Conservation (phyloP, 2,329 filamentous ascomycete genomes). For the Exophiala aquamarina region DNA sequence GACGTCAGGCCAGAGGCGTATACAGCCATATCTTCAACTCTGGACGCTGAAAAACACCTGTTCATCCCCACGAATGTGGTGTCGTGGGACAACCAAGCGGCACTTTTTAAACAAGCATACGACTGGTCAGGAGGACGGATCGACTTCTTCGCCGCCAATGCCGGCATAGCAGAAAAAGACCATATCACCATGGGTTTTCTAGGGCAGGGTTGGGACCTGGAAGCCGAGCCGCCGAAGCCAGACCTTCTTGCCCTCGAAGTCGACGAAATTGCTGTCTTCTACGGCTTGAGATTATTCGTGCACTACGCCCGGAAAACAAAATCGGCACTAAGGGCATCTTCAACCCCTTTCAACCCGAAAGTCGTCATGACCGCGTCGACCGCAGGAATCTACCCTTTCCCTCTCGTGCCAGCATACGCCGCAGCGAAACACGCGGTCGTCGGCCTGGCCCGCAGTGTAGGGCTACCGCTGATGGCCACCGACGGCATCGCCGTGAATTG, state of each 20-base stretch:
- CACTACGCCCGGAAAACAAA: constrained; percentile 36
- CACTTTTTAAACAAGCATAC: constrained; percentile 53
- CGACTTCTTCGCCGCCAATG: constrained; percentile 55
- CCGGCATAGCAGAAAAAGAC: constrained; percentile 51
- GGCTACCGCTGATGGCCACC: constrained; percentile 26
- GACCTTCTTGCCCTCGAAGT: constrained; percentile 36
- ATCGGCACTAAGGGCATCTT: not conserved
- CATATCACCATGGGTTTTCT: constrained; percentile 9
- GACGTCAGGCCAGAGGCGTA: constrained; percentile 46
- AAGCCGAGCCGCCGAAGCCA: constrained; percentile 30
- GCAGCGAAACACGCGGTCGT: constrained; percentile 45
- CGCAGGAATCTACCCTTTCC: constrained; percentile 35
- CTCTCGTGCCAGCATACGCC: constrained; percentile 40
- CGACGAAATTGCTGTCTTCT: constrained; percentile 35
- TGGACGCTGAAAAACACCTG: constrained; percentile 13
- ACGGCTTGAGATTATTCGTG: constrained; percentile 38
- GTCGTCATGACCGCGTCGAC: constrained; percentile 37
- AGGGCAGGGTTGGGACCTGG: constrained; percentile 8
- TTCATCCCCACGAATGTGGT: constrained; percentile 52
- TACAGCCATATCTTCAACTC: constrained; percentile 4
- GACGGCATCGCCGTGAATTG: constrained; percentile 39
- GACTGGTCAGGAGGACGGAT: constrained; percentile 41
- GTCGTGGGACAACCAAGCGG: constrained; percentile 50
- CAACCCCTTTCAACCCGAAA: constrained; percentile 22
- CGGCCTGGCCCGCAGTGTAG: constrained; percentile 37